A percentile compares a stretch with the other conserved stretches of the same genome.
phyloP scores from a whole-genome alignment of 352 stramenopile species.

The Phytophthora litchii region DNA sequence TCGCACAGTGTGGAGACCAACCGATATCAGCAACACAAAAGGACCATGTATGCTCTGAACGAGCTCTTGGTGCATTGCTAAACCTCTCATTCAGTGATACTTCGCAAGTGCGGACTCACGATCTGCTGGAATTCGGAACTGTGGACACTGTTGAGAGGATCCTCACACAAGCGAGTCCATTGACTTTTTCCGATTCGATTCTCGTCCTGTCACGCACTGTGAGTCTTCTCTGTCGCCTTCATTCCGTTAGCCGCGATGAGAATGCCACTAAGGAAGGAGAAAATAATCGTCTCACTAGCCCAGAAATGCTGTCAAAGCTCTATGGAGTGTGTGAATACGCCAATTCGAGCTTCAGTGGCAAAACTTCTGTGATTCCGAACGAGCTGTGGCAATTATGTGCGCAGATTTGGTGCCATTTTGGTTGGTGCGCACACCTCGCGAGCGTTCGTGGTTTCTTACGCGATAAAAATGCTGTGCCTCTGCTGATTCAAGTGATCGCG shows the following conservation, averaged over 20 bases:
- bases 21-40: background rate
- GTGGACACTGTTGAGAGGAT: slow-evolving; percentile 29
- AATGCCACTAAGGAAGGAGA: background rate
- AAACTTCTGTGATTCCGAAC: slow-evolving; percentile 10
- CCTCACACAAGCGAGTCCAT: slow-evolving; percentile 16
- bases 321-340: slow-evolving; percentile 38
- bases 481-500: slow-evolving; percentile 49
- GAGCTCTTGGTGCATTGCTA: slow-evolving; percentile 59
- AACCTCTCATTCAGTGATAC: slow-evolving; percentile 62
- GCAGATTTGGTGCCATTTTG: slow-evolving; percentile 78
- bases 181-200: slow-evolving; percentile 23
- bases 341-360: slow-evolving; percentile 21
- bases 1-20: slow-evolving; percentile 3
- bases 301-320: slow-evolving; percentile 33
- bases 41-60: slow-evolving; percentile 36
- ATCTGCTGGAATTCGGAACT: slow-evolving; percentile 36
- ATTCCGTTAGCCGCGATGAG: slow-evolving; percentile 26
- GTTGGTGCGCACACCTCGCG: slow-evolving; percentile 49
- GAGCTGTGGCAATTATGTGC: slow-evolving; percentile 65
- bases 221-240: slow-evolving; percentile 69
- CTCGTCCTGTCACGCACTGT: slow-evolving; percentile 47
- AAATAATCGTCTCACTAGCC: slow-evolving; percentile 18
- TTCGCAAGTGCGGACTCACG: slow-evolving; percentile 35
- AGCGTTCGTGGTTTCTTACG: slow-evolving; percentile 45
- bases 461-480: slow-evolving; percentile 33